Evolutionary conservation across 2,329 filamentous ascomycete species (phyloP).

Genomic region (Fusarium sulawesiense): DNA sequence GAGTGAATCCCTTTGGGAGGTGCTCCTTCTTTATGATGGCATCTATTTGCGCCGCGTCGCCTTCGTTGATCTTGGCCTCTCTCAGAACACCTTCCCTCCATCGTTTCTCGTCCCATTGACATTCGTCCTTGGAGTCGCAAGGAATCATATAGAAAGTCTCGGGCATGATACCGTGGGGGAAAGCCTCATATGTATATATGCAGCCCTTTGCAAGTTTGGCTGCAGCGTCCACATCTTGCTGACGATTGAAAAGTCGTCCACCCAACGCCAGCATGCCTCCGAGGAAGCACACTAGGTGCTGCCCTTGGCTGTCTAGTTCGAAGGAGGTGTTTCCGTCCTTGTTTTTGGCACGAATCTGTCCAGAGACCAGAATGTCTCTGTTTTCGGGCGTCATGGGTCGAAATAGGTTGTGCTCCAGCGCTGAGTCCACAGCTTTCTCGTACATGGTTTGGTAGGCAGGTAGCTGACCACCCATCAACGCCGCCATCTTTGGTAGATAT

Average conservation of each 20-base stretch:
- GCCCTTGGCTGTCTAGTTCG: constrained; percentile 50
- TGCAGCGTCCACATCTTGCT: constrained; percentile 57
- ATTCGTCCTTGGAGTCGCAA: constrained; percentile 52
- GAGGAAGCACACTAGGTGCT: constrained; percentile 63
- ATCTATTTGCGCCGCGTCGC: constrained; percentile 38
- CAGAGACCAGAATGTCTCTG: constrained; percentile 67
- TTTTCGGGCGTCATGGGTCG: constrained; percentile 68
- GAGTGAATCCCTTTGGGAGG: constrained; percentile 71
- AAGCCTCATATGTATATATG: constrained; percentile 62
- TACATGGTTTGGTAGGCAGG: constrained; percentile 68
- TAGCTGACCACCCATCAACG: constrained; percentile 66
- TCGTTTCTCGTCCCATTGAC: constrained; percentile 51
- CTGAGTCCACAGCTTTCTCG: constrained; percentile 64
- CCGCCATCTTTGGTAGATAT: constrained; percentile 91
- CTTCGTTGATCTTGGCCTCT: constrained; percentile 40
- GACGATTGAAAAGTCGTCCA: constrained; percentile 56
- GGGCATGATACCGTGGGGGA: constrained; percentile 64
- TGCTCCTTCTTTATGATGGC: constrained; percentile 45
- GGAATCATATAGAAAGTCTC: constrained; percentile 59
- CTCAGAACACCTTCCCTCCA: constrained; percentile 52
- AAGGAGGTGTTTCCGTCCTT: constrained; percentile 49
- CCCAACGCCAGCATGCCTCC: constrained; percentile 64
- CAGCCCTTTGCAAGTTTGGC: constrained; percentile 62
- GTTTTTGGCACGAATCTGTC: constrained; percentile 45
- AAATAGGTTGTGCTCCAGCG: constrained; percentile 69